Evolutionary conservation across 2,329 filamentous ascomycete genomes (phyloP).

Genomic region (Didymella exigua): DNA sequence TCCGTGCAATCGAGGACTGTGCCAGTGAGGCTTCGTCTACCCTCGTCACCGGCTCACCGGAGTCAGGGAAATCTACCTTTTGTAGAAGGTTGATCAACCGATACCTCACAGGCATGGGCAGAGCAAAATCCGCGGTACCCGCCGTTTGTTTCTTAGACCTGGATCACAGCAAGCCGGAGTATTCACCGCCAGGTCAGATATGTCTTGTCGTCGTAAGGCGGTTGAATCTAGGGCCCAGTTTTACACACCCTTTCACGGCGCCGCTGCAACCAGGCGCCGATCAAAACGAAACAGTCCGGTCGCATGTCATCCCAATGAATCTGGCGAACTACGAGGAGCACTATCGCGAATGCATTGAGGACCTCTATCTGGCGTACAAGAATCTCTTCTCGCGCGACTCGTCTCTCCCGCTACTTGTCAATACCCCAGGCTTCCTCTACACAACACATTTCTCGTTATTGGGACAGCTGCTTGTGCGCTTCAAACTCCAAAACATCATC

Average conservation of each 20-base stretch:
- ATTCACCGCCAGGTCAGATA: constrained; percentile 70
- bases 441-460: constrained; percentile 72
- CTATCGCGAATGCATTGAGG: constrained; percentile 67
- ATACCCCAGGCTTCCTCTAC: constrained; percentile 76
- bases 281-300: constrained; percentile 57
- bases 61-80: constrained; percentile 78
- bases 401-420: constrained; percentile 67
- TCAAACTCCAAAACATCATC: constrained; percentile 66
- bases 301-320: constrained; percentile 70
- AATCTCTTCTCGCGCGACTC: constrained; percentile 51
- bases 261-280: constrained; percentile 25
- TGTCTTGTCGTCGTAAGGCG: constrained; percentile 67
- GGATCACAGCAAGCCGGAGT: constrained; percentile 79
- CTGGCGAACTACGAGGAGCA: constrained; percentile 70
- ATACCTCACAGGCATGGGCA: constrained; percentile 60
- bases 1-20: constrained; percentile 50
- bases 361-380: constrained; percentile 66
- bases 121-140: constrained; percentile 28
- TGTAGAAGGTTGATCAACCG: constrained; percentile 69
- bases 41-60: constrained; percentile 72
- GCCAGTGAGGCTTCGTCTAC: constrained; percentile 50
- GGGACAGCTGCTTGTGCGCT: constrained; percentile 59
- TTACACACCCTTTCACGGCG: constrained; percentile 60
- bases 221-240: constrained; percentile 70
- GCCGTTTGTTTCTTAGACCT: constrained; percentile 71